Conservation (phyloP, 179 eudicot genomes). For the Carnegiea gigantea region DNA sequence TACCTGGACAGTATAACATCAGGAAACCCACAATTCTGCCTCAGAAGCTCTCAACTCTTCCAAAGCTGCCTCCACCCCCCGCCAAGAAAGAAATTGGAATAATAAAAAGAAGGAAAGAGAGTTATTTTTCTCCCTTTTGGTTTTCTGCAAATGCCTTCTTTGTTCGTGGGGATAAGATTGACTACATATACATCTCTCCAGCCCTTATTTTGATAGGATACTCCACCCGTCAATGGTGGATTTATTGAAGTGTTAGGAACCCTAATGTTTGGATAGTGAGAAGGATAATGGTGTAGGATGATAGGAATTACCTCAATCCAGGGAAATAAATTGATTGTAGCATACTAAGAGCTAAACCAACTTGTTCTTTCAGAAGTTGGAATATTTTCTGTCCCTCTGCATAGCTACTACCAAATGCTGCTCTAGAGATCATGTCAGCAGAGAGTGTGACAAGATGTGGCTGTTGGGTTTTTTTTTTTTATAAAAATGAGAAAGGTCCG, state of each 20-base stretch:
- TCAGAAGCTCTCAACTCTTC: background rate
- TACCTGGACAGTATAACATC: constrained; percentile 8
- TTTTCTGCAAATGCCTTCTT: too few species aligned
- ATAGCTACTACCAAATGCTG: constrained; percentile 36
- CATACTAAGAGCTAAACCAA: constrained; percentile 10
- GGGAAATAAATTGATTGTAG: constrained; percentile 28
- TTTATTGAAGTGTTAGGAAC: too few species aligned
- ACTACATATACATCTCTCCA: too few species aligned
- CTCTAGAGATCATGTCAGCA: constrained; percentile 36
- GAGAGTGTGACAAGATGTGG: constrained; percentile 33
- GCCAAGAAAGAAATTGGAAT: background rate
- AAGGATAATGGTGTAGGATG: background rate
- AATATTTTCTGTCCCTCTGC: constrained; percentile 32
- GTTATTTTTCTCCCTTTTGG: too few species aligned
- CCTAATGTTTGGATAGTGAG: too few species aligned
- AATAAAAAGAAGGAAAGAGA: too few species aligned
- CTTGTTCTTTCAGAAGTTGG: constrained; percentile 27
- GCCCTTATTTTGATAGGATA: too few species aligned
- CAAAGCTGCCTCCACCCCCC: background rate
- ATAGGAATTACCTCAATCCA: constrained; percentile 23
- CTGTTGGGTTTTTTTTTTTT: too few species aligned
- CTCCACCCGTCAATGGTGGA: too few species aligned
- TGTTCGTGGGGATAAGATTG: too few species aligned
- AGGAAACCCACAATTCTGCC: background rate
- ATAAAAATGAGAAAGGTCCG: background rate